Base-by-base conservation (phyloP, 495 filamentous ascomycete genomes). In the Tuber calosporum region DNA sequence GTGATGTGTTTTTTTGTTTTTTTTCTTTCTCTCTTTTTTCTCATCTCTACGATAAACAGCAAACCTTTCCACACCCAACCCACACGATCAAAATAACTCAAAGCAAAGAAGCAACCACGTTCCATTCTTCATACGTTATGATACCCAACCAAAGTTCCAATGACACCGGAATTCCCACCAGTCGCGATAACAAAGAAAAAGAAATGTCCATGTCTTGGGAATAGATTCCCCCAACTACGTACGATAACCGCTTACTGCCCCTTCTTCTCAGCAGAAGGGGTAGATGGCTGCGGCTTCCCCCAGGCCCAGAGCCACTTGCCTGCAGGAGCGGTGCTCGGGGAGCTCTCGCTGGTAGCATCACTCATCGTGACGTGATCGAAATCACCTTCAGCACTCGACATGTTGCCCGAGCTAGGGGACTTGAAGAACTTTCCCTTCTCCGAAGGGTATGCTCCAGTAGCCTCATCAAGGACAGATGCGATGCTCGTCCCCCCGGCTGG, bases 351-450 rank as follows among this genome's bases (percentile, higher is more conserved):
- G 36, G 72, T 67, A 6, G 78, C 78, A 71, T 80, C 79, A 42
- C 71, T 76, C 78, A 77, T 80, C 26, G 67, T 66, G 36, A 80
- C 79, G 71, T 80, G 79, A 67, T 80, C 79, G 40, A 80, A 80
- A 62, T 80, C 79, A 17, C 79, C 78, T 6, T 67, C 78, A 22
- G 69, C 42, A 41, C 39, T 17, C 15, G 72, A 74, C 71, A 80
- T 74, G 42, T 80, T 81, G 36, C 78, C 79, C 38, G 69, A 71
- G 36, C 78, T 80, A 22, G 73, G 74, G 42, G 74, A 75, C 67
- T 79, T 80, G 39, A 71, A 73, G 41, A 80, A 68, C 20, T 70
- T 66, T 22, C 69, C 74, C 40, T 70, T 73, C 37, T 75, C 67
- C 53, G 36, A 53, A 26, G 67, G 66, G 41, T 48, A 66, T 67